Conservation (phyloP, 2,329 filamentous ascomycete genomes). For the Verticillium klebahnii region DNA sequence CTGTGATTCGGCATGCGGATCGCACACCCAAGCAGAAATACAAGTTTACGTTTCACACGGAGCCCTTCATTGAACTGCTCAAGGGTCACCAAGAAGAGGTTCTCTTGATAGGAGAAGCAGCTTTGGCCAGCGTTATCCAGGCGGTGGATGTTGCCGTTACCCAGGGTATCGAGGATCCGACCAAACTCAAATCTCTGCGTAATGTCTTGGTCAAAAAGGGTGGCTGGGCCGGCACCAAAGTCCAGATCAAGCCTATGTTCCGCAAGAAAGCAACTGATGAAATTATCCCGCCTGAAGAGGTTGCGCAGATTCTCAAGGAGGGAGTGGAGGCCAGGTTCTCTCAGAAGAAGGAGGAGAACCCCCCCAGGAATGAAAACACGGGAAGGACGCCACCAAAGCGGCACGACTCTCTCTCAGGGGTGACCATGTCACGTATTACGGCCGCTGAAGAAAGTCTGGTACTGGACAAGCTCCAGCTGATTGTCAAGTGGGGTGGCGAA, state of each 20-base stretch:
- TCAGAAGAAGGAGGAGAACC: conserved; percentile 12
- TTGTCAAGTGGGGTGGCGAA: conserved; percentile 98
- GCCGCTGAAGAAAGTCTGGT: conserved; percentile 90
- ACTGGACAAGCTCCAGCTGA: conserved; percentile 91
- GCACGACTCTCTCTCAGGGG: conserved; percentile 81
- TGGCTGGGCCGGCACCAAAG: conserved; percentile 90
- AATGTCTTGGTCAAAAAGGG: conserved; percentile 91
- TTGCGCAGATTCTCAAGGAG: conserved; percentile 24
- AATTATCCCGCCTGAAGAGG: conserved; percentile 26
- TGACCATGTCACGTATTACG: conserved; percentile 90
- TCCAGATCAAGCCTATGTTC: conserved; percentile 99
- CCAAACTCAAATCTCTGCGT: conserved; percentile 79
- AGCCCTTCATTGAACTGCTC: conserved; percentile 89
- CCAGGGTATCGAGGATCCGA: conserved; percentile 75
- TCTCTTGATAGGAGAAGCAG: conserved; percentile 84
- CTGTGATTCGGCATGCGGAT: conserved; percentile 93
- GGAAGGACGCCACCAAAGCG: conserved; percentile 50
- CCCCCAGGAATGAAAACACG: conserved; percentile 6
- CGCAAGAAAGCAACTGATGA: conserved; percentile 75
- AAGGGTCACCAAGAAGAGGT: conserved; percentile 97
- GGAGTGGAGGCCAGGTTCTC: conserved; percentile 16
- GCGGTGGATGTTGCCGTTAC: conserved; percentile 79
- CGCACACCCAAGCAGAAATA: conserved; percentile 98
- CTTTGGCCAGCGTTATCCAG: conserved; percentile 80
- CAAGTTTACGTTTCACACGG: conserved; percentile 97